phyloP scores from a whole-genome alignment of 768 basidiomycete genomes.

The Hygrocybe coccinea region DNA sequence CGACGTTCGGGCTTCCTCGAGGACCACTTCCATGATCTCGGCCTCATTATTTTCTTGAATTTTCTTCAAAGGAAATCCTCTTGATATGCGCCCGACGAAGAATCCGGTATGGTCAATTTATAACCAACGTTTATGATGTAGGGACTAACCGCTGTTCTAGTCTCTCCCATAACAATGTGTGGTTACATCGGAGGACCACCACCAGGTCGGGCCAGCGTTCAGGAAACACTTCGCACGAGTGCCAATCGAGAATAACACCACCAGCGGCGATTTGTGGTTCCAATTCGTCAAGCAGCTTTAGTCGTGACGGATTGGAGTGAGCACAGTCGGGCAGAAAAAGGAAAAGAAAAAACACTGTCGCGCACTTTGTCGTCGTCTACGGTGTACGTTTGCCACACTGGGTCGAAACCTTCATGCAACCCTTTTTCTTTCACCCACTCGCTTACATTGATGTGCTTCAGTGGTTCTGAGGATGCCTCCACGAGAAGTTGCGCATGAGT shows the following conservation, averaged over 20 bases:
- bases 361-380: conserved; percentile 95
- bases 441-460: conserved; percentile 85
- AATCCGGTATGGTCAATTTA: not conserved
- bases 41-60: conserved; percentile 98
- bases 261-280: conserved; percentile 66
- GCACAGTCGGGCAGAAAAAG: no score
- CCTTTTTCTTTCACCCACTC: conserved; percentile 81
- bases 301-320: conserved; percentile 9
- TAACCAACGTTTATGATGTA: not conserved
- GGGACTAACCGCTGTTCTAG: conserved; percentile 73
- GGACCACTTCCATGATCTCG: conserved; percentile 93
- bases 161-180: conserved; percentile 81
- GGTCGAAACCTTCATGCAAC: conserved; percentile 80
- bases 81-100: conserved; percentile 28
- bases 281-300: conserved; percentile 80
- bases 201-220: conserved; percentile 97
- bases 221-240: conserved; percentile 89
- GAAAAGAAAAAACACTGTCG: conserved; percentile 3
- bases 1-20: conserved; percentile 82
- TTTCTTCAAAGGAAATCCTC: conserved; percentile 84
- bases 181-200: conserved; percentile 86
- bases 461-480: conserved; percentile 60
- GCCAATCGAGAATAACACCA: conserved; percentile 90
- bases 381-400: conserved; percentile 92
- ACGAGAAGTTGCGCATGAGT: conserved; percentile 85